Conservation (phyloP, 371 early-diverging fungal species). For the Mortierella sp. region DNA sequence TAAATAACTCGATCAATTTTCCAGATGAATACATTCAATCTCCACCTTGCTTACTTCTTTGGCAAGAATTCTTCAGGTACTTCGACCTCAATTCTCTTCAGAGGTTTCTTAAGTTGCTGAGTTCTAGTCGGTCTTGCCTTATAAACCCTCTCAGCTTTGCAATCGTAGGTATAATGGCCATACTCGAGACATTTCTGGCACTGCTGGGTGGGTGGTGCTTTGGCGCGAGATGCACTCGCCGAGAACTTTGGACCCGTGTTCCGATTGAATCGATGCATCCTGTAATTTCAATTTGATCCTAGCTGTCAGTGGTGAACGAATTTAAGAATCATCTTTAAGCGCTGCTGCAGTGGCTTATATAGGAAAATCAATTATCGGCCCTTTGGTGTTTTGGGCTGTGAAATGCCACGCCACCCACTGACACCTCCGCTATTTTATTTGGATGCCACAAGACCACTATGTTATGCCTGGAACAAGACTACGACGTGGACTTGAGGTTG, state of each 20-base stretch:
- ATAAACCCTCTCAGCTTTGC: slow-evolving; percentile 66
- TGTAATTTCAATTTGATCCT: slow-evolving; percentile 2
- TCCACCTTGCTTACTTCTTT: slow-evolving; percentile 42
- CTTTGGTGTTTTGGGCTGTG: too few relatives aligned
- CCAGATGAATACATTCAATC: neutral
- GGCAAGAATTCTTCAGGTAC: slow-evolving; percentile 67
- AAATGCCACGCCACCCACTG: too few relatives aligned
- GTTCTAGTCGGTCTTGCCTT: slow-evolving; percentile 72
- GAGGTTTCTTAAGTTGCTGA: slow-evolving; percentile 70
- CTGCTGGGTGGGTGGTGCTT: slow-evolving; percentile 67
- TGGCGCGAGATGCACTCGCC: slow-evolving; percentile 32
- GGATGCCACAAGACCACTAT: neutral
- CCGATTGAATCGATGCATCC: slow-evolving; percentile 31
- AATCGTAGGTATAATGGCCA: slow-evolving; percentile 75
- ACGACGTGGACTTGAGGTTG: neutral
- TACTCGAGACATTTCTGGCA: slow-evolving; percentile 73
- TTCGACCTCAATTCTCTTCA: slow-evolving; percentile 65
- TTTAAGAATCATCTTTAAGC: too few relatives aligned
- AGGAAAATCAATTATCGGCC: too few relatives aligned
- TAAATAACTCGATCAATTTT: neutral
- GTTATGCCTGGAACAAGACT: neutral
- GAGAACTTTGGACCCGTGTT: slow-evolving; percentile 38
- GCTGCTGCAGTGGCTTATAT: neutral
- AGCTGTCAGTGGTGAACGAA: too few relatives aligned
- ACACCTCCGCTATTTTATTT: too few relatives aligned